These are phyloP conservation scores for Xylaria sp. DNA, from an alignment of 2,329 filamentous ascomycete genomes.

Conservation along the genomic window DNA sequence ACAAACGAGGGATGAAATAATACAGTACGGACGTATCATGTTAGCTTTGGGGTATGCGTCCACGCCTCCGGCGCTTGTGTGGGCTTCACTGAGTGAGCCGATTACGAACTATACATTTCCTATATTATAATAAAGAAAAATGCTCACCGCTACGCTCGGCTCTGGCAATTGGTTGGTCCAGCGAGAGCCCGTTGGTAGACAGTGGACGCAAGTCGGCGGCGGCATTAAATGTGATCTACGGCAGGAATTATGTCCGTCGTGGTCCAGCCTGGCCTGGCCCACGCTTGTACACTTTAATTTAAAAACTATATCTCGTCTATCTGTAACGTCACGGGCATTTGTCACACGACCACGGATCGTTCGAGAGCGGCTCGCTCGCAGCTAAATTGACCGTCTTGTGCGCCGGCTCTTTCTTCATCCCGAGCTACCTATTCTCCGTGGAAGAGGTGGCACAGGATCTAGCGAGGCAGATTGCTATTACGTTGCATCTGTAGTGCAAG, in stretches of 20 bases:
- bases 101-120: not conserved
- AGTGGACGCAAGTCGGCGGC: not conserved
- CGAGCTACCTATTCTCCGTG: no score
- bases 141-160: slow-evolving; percentile 10
- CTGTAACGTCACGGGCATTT: slow-evolving; percentile 12
- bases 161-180: not conserved
- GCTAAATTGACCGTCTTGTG: not conserved
- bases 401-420: not conserved
- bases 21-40: slow-evolving; percentile 16
- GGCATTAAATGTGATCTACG: slow-evolving; percentile 1
- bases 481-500: not conserved
- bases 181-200: not conserved
- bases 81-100: not conserved
- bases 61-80: not conserved
- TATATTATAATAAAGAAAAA: not conserved
- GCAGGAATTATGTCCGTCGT: slow-evolving; percentile 1
- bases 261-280: slow-evolving; percentile 17
- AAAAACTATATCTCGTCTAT: slow-evolving; percentile 6
- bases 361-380: slow-evolving; percentile 3
- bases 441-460: no score
- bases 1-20: not conserved
- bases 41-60: not conserved
- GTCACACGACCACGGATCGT: slow-evolving; percentile 16
- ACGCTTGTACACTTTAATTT: slow-evolving; percentile 15
- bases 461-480: not conserved